Evolutionary conservation across 176 grass and related monocot genomes (phyloP), one percentile per base, ranked within the genome.

Genomic region (Coix lacrymajobi): DNA sequence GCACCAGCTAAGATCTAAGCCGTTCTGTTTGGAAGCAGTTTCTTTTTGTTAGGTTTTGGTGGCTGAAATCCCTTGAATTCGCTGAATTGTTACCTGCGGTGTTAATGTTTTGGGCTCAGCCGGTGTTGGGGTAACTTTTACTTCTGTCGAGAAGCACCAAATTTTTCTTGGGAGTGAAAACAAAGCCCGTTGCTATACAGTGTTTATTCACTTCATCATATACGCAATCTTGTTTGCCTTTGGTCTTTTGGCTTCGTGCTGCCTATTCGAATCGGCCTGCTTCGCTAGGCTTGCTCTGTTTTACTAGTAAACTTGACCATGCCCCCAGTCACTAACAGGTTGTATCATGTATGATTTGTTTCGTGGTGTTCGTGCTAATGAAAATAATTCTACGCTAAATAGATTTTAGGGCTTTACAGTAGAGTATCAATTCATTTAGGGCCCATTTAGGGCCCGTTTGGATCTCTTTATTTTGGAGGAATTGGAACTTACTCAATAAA

Each of bases 31-130:
- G 62, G 72, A 79, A 73, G 45, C 43, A 81, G 37, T 58, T 60
- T 29, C 33, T 56, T 69, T 66, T 66, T 56, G 14, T 81, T 81
- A 86, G 78, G 69, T 75, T 51, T 39, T 26, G 36, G 19, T 87
- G 77, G 69, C 45, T 36, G 85, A 43, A 25, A 26, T 25, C 20
- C 57, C 48, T 29, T 60, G 58, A 61, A 66, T 90, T 86, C 30
- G 73, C 57, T 61, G 28, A 34, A 44, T 45, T 66, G 64, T 38
- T 70, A 38, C 26, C n/a, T 73, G 49, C 2, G 13, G 67, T 74
- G 79, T 86, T 86, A 49, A 72, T 73, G 9, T 81, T 87, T 75
- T 81, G 70, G 85, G 61, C 8, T 81, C 46, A 73, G 79, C 46
- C 57, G 22, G 71, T 81, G 46, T 73, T 4, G 25, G 34, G 78